These are phyloP conservation scores for Alternaria brassicae DNA, from an alignment of 2,329 filamentous ascomycete genomes.

Conservation along the genomic window DNA sequence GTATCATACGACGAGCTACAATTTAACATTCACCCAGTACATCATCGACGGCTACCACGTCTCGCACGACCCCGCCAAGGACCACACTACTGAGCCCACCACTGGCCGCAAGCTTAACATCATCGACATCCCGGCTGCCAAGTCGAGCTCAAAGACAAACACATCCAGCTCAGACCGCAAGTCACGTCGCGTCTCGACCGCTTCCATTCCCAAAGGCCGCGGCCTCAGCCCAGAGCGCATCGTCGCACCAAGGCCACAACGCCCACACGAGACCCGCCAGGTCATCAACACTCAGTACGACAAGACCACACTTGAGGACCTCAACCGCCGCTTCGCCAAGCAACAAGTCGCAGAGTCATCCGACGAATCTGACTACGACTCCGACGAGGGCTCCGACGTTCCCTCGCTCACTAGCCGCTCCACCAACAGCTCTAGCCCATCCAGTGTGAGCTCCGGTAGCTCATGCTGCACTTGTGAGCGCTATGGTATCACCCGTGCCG, in stretches of 20 bases:
- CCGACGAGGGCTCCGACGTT: slow-evolving; percentile 77
- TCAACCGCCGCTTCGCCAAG: slow-evolving; percentile 76
- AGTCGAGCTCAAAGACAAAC: slow-evolving; percentile 56
- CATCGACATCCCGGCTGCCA: slow-evolving; percentile 79
- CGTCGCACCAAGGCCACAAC: slow-evolving; percentile 85
- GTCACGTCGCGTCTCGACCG: slow-evolving; percentile 60
- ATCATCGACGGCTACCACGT: slow-evolving; percentile 99
- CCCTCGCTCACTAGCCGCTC: slow-evolving; percentile 75
- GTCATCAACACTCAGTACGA: slow-evolving; percentile 84
- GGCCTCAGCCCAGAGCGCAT: slow-evolving; percentile 89
- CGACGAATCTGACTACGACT: slow-evolving; percentile 64
- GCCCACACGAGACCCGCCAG: slow-evolving; percentile 84
- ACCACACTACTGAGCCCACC: slow-evolving; percentile 91
- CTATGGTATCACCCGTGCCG: slow-evolving; percentile 93
- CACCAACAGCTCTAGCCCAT: slow-evolving; percentile 68
- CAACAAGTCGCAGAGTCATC: slow-evolving; percentile 62
- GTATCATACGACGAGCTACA: slow-evolving; percentile 22
- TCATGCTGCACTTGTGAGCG: slow-evolving; percentile 89
- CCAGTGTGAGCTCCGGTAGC: slow-evolving; percentile 64
- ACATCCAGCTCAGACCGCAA: slow-evolving; percentile 52
- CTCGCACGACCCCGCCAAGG: slow-evolving; percentile 90
- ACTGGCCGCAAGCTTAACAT: slow-evolving; percentile 97
- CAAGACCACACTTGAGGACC: slow-evolving; percentile 77
- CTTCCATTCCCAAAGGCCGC: slow-evolving; percentile 85
- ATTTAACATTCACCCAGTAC: slow-evolving; percentile 59